phyloP scores from a whole-genome alignment of 768 basidiomycete genomes.

The Leccinum arenicola region DNA sequence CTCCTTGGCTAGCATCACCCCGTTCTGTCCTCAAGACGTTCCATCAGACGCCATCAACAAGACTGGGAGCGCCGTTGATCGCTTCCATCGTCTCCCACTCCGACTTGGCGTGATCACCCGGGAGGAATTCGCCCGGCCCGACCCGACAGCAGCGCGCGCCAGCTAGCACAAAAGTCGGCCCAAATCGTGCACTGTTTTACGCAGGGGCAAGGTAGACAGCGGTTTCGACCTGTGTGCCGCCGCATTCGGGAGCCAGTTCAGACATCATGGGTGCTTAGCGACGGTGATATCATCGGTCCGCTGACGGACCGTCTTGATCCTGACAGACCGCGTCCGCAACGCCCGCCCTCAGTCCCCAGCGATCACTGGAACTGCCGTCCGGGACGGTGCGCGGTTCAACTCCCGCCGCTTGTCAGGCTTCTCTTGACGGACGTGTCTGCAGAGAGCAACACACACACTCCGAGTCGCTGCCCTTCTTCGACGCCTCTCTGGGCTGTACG shows the following conservation, averaged over 20 bases:
- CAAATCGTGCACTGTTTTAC: conserved; percentile 95
- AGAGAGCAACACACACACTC: conserved; percentile 91
- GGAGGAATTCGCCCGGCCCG: conserved; percentile 42
- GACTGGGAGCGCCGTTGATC: conserved; percentile 94
- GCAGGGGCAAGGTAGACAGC: conserved; percentile 94
- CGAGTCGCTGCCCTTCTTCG: conserved; percentile 51
- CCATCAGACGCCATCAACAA: conserved; percentile 80
- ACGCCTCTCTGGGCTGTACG: conserved; percentile 43
- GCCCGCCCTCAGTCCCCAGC: conserved; percentile 56
- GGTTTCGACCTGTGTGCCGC: conserved; percentile 96
- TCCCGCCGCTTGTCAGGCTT: conserved; percentile 81
- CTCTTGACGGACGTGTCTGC: conserved; percentile 95
- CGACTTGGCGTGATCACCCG: conserved; percentile 66
- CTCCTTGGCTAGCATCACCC: conserved; percentile 67
- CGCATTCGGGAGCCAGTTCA: conserved; percentile 32
- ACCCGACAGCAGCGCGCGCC: conserved; percentile 43
- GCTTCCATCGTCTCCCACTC: conserved; percentile 87
- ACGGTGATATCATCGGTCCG: background rate
- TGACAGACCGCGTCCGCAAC: conserved; percentile 13
- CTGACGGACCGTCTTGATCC: background rate
- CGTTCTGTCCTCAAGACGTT: conserved; percentile 72
- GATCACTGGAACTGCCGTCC: conserved; percentile 61
- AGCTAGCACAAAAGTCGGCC: conserved; percentile 85
- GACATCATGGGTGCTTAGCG: background rate
- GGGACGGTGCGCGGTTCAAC: conserved; percentile 59